Evolutionary conservation across 2,329 filamentous ascomycete species (phyloP).

Genomic region (Chaetomiaceae sp.): DNA sequence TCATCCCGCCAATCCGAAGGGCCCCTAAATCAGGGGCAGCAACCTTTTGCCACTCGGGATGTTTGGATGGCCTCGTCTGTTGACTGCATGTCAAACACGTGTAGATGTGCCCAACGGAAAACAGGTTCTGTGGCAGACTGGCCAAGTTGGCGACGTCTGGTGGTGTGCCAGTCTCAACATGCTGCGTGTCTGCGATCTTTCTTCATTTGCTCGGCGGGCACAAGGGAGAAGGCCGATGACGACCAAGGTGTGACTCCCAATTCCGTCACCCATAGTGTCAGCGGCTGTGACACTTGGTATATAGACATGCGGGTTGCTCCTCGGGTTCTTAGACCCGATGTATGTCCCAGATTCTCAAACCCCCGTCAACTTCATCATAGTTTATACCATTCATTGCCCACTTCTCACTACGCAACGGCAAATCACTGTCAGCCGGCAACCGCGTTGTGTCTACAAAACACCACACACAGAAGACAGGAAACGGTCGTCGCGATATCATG

Average conservation of each 20-base stretch:
- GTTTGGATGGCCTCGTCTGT: not conserved
- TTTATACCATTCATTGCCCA: no score
- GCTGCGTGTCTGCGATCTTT: not conserved
- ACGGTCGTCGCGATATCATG: constrained; percentile 32
- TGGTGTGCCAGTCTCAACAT: not conserved
- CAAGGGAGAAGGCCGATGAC: not conserved
- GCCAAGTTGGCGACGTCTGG: not conserved
- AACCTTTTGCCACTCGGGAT: not conserved
- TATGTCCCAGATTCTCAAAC: not conserved
- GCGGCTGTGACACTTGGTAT: constrained; percentile 6
- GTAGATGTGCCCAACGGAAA: not conserved
- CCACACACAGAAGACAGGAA: no score
- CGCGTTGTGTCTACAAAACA: no score
- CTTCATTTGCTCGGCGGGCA: not conserved
- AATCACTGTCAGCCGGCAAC: no score
- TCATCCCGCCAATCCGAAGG: not conserved
- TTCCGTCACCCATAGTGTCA: not conserved
- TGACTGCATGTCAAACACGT: not conserved
- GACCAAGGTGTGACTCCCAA: not conserved
- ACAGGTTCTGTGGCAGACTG: not conserved
- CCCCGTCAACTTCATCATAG: no score
- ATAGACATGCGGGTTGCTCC: not conserved
- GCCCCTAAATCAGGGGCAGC: not conserved
- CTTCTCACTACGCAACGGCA: no score
- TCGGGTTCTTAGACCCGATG: not conserved